Evolutionary conservation across 2,329 filamentous ascomycete species (phyloP).

Genomic region (Rhynchosporium secalis): DNA sequence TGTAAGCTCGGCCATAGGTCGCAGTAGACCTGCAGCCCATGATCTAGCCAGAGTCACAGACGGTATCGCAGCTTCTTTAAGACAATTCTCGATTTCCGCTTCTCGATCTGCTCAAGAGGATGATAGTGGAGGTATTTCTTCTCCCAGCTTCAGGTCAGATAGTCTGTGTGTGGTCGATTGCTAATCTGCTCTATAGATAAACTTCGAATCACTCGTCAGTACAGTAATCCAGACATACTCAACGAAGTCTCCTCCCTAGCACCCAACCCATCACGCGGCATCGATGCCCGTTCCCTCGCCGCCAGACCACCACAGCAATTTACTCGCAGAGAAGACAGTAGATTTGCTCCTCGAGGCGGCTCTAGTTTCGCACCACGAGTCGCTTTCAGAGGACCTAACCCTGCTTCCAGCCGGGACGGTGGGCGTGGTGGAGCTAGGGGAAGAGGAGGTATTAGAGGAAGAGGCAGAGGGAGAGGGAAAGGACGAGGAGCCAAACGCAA

Average conservation of each 20-base stretch:
- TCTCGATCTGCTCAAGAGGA: conserved; percentile 30
- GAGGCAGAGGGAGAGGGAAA: conserved; percentile 36
- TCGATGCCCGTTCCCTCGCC: conserved; percentile 40
- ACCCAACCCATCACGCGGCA: conserved; percentile 31
- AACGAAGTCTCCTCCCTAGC: conserved; percentile 36
- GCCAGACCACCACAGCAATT: conserved; percentile 33
- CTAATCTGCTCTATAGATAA: conserved; percentile 18
- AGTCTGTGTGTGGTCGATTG: background rate
- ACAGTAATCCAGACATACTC: conserved; percentile 29
- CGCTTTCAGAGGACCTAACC: conserved; percentile 19
- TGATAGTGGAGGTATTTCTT: conserved; percentile 22
- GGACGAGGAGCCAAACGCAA: conserved; percentile 10
- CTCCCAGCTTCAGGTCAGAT: background rate
- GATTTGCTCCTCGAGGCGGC: background rate
- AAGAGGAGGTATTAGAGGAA: conserved; percentile 35
- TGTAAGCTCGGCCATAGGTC: conserved; percentile 38
- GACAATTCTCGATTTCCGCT: conserved; percentile 38
- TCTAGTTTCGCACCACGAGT: conserved; percentile 1
- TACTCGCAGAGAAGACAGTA: conserved; percentile 25
- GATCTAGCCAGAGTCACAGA: conserved; percentile 37
- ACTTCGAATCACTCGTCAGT: conserved; percentile 22
- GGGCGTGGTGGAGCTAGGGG: conserved; percentile 36
- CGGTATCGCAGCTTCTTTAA: conserved; percentile 38
- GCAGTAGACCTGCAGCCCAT: conserved; percentile 33
- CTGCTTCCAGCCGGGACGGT: conserved; percentile 19